A percentile compares a stretch with the other conserved stretches of the same genome.
Conservation (phyloP, 331 rosid genomes). For the Quercus phellos region DNA sequence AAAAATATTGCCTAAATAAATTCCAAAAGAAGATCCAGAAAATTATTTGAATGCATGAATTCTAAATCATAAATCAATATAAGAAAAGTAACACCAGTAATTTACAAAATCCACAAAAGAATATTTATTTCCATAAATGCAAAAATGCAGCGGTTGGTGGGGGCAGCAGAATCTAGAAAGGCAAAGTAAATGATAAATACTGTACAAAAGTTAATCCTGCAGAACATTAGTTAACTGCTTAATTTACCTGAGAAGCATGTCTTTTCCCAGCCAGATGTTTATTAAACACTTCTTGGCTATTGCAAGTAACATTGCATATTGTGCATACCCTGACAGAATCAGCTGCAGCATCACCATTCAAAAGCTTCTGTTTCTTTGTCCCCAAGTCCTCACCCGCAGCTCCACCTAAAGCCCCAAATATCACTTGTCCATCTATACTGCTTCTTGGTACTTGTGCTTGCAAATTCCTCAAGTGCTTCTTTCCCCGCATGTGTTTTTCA, state of each 20-base stretch:
- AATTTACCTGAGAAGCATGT: constrained; percentile 59
- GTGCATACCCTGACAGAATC: constrained; percentile 48
- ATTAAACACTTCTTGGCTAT: constrained; percentile 45
- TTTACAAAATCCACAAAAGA: background rate
- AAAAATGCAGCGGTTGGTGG: background rate
- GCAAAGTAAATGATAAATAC: background rate
- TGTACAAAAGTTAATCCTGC: background rate
- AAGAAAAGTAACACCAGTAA: background rate
- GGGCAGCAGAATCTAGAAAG: constrained; percentile 1
- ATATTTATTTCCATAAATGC: background rate
- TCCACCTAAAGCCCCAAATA: constrained; percentile 18
- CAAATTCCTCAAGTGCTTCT: constrained; percentile 48
- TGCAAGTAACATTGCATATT: constrained; percentile 52
- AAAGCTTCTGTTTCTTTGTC: constrained; percentile 40
- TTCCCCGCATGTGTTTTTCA: constrained; percentile 39
- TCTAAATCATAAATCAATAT: background rate
- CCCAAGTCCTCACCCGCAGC: constrained; percentile 26
- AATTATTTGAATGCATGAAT: background rate
- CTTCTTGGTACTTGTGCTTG: constrained; percentile 14
- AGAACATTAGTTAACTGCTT: constrained; percentile 13
- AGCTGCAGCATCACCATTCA: constrained; percentile 23
- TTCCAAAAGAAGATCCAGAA: background rate
- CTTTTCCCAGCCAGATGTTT: constrained; percentile 58
- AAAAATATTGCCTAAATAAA: background rate
- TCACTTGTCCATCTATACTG: constrained; percentile 25